phyloP scores from a whole-genome alignment of 2,329 filamentous ascomycete genomes.

The Neonectria sp. region DNA sequence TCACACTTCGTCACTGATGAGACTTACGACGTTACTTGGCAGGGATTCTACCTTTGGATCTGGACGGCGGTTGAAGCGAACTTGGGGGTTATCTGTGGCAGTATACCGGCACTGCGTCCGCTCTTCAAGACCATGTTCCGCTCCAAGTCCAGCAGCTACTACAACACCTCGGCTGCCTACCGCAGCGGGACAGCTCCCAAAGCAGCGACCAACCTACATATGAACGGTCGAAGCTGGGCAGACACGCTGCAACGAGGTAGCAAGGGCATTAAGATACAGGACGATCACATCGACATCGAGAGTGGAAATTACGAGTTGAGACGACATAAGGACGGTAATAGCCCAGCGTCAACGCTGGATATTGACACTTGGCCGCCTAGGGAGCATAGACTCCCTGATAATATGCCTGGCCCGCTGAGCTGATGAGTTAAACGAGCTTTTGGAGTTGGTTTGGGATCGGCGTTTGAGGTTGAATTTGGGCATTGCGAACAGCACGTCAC shows the following conservation, averaged over 20 bases:
- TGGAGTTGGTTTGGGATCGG: constrained; percentile 5
- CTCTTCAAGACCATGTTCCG: constrained; percentile 46
- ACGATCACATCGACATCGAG: constrained; percentile 45
- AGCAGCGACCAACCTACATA: constrained; percentile 36
- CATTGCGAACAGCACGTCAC: constrained; percentile 2
- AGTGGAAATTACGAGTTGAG: constrained; percentile 24
- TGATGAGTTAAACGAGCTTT: neutral
- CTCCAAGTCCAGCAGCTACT: constrained; percentile 45
- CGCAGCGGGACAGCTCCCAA: constrained; percentile 37
- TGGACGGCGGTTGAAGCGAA: constrained; percentile 61
- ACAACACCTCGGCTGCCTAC: constrained; percentile 40
- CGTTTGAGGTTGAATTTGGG: constrained; percentile 13
- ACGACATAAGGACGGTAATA: constrained; percentile 38
- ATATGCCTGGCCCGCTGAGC: constrained; percentile 20
- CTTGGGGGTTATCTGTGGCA: constrained; percentile 59
- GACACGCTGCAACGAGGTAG: constrained; percentile 40
- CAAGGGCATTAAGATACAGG: constrained; percentile 43
- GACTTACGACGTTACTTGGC: constrained; percentile 59
- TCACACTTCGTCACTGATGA: constrained; percentile 52
- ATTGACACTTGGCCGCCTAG: constrained; percentile 42
- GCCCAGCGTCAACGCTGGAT: constrained; percentile 40
- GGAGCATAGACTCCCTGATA: constrained; percentile 31
- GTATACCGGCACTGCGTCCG: constrained; percentile 53
- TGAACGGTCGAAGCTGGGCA: constrained; percentile 36
- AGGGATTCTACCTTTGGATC: constrained; percentile 58